Evolutionary conservation across 2,329 filamentous ascomycete genomes (phyloP).

Genomic region (Sarocladiaceae sp.): DNA sequence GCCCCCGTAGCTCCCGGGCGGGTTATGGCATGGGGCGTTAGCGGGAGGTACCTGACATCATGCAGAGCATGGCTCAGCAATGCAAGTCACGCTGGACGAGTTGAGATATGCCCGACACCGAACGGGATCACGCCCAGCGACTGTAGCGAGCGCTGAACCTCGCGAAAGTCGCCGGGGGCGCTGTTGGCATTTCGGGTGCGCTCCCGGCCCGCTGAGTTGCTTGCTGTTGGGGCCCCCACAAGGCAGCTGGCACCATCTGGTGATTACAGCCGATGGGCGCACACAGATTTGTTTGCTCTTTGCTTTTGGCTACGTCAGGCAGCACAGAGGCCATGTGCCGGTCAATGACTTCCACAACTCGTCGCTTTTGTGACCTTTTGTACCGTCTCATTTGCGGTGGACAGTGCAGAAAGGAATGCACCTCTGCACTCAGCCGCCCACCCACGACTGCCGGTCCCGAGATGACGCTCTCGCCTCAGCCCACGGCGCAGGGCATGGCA

Average conservation of each 20-base stretch:
- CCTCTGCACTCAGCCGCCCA: constrained; percentile 1
- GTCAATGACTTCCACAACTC: too few relatives aligned
- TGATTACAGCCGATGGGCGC: neutral
- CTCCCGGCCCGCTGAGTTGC: too few relatives aligned
- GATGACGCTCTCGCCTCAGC: neutral
- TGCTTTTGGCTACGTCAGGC: neutral
- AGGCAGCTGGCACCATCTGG: neutral
- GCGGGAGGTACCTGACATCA: neutral
- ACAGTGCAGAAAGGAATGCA: neutral
- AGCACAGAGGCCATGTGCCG: neutral
- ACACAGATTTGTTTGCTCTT: constrained; percentile 3
- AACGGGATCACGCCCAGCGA: too few relatives aligned
- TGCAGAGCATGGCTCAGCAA: neutral
- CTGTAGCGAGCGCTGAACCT: too few relatives aligned
- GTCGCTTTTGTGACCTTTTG: neutral
- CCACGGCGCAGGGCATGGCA: too few relatives aligned
- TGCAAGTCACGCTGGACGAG: too few relatives aligned
- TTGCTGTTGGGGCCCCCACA: too few relatives aligned
- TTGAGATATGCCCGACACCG: too few relatives aligned
- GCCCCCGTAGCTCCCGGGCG: constrained; percentile 9
- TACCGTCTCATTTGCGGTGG: neutral
- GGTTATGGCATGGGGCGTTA: neutral
- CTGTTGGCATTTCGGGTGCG: neutral
- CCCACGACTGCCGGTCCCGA: constrained; percentile 1
- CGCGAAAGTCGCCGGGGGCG: neutral